A percentile compares a stretch with the other conserved stretches of the same genome.
phyloP scores from a whole-genome alignment of 352 stramenopile genomes.

The Pythium vanterpoolii region DNA sequence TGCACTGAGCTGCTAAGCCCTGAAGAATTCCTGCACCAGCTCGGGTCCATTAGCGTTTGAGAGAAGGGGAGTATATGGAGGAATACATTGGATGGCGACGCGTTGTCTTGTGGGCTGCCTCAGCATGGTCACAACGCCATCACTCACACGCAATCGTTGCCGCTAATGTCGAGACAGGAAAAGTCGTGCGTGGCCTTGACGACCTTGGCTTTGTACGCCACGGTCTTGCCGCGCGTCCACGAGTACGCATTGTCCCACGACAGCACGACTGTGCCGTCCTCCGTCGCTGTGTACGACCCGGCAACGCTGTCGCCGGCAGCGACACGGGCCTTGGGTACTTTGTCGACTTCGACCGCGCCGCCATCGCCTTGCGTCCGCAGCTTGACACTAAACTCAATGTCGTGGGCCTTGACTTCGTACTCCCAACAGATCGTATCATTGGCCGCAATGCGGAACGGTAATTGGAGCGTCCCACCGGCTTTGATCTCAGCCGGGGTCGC shows the following conservation, averaged over 20 bases:
- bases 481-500: constrained; percentile 66
- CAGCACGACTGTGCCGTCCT: constrained; percentile 67
- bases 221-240: constrained; percentile 60
- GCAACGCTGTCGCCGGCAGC: constrained; percentile 35
- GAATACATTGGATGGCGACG: neutral
- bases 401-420: constrained; percentile 55
- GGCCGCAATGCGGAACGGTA: constrained; percentile 64
- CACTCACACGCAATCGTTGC: constrained; percentile 60
- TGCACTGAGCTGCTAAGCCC: constrained; percentile 88
- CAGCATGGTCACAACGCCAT: neutral
- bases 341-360: constrained; percentile 57
- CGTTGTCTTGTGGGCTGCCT: neutral
- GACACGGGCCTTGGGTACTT: constrained; percentile 40
- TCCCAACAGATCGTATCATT: constrained; percentile 82
- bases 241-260: constrained; percentile 74
- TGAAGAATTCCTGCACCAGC: constrained; percentile 87
- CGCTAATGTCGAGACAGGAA: constrained; percentile 68
- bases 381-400: constrained; percentile 71
- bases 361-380: constrained; percentile 69
- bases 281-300: constrained; percentile 56
- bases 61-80: neutral
- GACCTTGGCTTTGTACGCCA: constrained; percentile 79
- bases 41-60: constrained; percentile 66
- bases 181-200: constrained; percentile 78
- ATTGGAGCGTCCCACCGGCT: constrained; percentile 48